Evolutionary conservation across 1,139 yeast species (phyloP).

Genomic region (Suhomyces wounanorum): DNA sequence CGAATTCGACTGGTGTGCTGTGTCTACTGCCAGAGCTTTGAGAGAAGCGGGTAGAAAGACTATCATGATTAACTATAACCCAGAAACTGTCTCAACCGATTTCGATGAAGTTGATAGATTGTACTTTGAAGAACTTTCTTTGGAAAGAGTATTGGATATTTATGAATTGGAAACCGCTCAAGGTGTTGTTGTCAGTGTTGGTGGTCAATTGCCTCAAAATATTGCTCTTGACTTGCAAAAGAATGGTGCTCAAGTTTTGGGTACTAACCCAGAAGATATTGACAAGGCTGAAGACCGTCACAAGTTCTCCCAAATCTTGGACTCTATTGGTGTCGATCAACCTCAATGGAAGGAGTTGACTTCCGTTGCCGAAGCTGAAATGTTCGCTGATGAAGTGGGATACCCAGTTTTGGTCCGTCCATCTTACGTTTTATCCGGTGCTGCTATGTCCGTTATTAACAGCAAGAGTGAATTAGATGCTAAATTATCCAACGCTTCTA

Average conservation of each 20-base stretch:
- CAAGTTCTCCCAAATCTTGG: constrained; percentile 92
- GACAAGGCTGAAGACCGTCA: constrained; percentile 98
- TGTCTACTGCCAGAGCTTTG: constrained; percentile 91
- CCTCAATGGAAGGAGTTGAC: constrained; percentile 97
- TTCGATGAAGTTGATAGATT: constrained; percentile 97
- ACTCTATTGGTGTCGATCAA: constrained; percentile 86
- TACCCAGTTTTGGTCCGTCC: constrained; percentile 98
- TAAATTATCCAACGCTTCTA: constrained; percentile 83
- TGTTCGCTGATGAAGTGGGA: constrained; percentile 81
- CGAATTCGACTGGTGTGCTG: constrained; percentile 99
- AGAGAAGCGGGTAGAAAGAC: constrained; percentile 87
- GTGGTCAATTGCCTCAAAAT: constrained; percentile 97
- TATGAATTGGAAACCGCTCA: constrained; percentile 87
- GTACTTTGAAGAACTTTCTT: constrained; percentile 91
- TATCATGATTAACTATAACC: constrained; percentile 95
- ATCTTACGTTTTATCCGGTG: constrained; percentile 95
- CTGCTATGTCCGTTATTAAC: constrained; percentile 95
- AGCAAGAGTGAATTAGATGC: constrained; percentile 74
- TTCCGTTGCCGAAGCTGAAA: constrained; percentile 80
- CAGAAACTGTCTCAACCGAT: constrained; percentile 98
- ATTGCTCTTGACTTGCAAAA: constrained; percentile 85
- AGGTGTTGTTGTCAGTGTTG: constrained; percentile 95
- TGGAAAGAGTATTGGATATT: constrained; percentile 96
- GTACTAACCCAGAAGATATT: constrained; percentile 93
- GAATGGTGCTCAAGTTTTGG: constrained; percentile 84